Conservation (phyloP, 805 yeast genomes). For the Candida andamanensis region DNA sequence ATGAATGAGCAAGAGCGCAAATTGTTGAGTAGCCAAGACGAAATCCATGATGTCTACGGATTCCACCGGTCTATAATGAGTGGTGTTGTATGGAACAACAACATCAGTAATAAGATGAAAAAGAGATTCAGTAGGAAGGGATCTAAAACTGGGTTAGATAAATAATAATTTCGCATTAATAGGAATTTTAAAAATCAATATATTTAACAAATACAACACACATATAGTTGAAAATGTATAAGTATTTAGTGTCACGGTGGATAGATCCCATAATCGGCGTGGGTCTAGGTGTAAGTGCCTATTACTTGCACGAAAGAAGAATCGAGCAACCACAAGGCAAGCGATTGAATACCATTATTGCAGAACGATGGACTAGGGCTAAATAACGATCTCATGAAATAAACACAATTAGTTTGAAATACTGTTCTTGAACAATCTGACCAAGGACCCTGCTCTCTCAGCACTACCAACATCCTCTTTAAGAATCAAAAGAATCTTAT, state of each 20-base stretch:
- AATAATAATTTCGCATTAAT: conserved; percentile 1
- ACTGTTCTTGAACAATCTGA: conserved; percentile 11
- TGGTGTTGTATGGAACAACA: conserved; percentile 62
- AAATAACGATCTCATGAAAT: no score
- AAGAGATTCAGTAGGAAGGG: conserved; percentile 23
- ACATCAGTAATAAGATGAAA: conserved; percentile 51
- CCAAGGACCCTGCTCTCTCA: conserved; percentile 18
- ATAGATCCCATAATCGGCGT: conserved; percentile 65
- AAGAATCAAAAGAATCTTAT: conserved; percentile 32
- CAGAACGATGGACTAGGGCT: no score
- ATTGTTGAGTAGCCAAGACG: conserved; percentile 20
- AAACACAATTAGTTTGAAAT: no score
- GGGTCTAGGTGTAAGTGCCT: conserved; percentile 57
- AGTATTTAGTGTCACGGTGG: conserved; percentile 47
- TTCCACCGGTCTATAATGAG: conserved; percentile 41
- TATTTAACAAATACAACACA: no score
- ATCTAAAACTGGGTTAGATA: conserved; percentile 4
- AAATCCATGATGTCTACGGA: conserved; percentile 41
- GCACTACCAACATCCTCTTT: conserved; percentile 24
- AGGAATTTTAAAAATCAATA: conserved; percentile 1
- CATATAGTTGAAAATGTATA: conserved; percentile 18
- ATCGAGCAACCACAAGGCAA: conserved; percentile 57
- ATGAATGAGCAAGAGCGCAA: conserved; percentile 37
- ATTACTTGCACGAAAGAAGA: conserved; percentile 57
- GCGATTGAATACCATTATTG: conserved; percentile 52